Evolutionary conservation across 306 rosid species (phyloP).

Genomic region (Cucurbita pepo): DNA sequence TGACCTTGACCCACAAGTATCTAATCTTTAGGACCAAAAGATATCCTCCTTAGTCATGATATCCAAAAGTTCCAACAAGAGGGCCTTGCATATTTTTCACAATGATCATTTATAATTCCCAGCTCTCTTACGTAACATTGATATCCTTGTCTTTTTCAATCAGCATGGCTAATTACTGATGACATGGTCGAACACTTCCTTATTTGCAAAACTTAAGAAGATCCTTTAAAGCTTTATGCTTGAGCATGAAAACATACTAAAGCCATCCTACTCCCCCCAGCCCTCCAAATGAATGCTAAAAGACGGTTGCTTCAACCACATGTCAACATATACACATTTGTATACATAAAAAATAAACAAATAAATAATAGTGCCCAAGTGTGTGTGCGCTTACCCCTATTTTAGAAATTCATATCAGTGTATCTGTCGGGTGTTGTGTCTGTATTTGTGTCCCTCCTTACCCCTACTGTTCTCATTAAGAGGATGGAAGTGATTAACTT

Average conservation of each 20-base stretch:
- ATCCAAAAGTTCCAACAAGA: too few species aligned
- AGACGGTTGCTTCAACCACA: not conserved
- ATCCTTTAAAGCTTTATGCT: not conserved
- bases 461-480: not conserved
- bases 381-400: not conserved
- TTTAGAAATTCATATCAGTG: not conserved
- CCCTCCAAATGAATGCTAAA: not conserved
- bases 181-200: not conserved
- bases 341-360: not conserved
- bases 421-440: not conserved
- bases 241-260: not conserved
- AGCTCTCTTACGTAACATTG: too few species aligned
- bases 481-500: not conserved
- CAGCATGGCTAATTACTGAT: too few species aligned
- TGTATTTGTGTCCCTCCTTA: not conserved
- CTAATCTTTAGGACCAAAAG: too few species aligned
- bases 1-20: too few species aligned
- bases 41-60: too few species aligned
- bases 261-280: not conserved
- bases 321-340: not conserved
- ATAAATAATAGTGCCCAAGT: not conserved
- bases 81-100: too few species aligned
- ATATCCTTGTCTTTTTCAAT: too few species aligned
- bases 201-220: not conserved
- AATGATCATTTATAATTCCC: too few species aligned